A percentile compares a stretch with the other conserved stretches of the same genome.
phyloP scores from a whole-genome alignment of 1,284 basidiomycete genomes.

The Marasmius sp. region DNA sequence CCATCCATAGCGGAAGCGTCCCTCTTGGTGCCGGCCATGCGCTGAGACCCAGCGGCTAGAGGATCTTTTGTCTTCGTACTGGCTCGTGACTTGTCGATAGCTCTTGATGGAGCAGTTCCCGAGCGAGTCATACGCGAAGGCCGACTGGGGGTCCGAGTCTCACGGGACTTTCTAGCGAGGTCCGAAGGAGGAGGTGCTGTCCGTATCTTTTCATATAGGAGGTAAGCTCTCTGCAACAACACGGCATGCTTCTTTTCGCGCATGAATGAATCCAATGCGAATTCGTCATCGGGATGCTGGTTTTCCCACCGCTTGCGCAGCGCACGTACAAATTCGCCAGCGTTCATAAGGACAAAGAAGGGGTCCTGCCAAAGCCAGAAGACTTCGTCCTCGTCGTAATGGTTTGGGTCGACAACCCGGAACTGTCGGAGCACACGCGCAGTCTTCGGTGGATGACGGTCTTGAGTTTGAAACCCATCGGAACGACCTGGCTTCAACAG shows the following conservation, averaged over 20 bases:
- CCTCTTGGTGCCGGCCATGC: not conserved
- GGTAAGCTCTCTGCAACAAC: not conserved
- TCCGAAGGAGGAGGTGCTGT: not conserved
- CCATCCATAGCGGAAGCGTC: not conserved
- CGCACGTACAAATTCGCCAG: not conserved
- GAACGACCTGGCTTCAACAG: not conserved
- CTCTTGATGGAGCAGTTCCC: no score
- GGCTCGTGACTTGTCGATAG: not conserved
- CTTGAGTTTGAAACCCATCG: not conserved
- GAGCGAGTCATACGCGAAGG: not conserved
- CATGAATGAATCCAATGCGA: not conserved
- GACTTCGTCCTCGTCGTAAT: not conserved
- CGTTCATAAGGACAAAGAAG: not conserved
- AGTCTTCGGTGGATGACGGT: not conserved
- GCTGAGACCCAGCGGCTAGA: not conserved
- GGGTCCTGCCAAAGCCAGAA: not conserved
- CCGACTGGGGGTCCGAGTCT: not conserved
- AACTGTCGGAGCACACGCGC: not conserved
- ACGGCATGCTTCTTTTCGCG: not conserved
- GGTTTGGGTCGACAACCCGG: not conserved
- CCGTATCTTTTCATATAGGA: not conserved
- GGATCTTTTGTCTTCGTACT: not conserved
- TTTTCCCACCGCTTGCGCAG: not conserved
- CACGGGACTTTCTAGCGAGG: not conserved
- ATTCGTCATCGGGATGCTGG: not conserved